Evolutionary conservation across 148 eudicot genomes (phyloP), one percentile per base, ranked within the genome.

Genomic region (Diospyros lotus): DNA sequence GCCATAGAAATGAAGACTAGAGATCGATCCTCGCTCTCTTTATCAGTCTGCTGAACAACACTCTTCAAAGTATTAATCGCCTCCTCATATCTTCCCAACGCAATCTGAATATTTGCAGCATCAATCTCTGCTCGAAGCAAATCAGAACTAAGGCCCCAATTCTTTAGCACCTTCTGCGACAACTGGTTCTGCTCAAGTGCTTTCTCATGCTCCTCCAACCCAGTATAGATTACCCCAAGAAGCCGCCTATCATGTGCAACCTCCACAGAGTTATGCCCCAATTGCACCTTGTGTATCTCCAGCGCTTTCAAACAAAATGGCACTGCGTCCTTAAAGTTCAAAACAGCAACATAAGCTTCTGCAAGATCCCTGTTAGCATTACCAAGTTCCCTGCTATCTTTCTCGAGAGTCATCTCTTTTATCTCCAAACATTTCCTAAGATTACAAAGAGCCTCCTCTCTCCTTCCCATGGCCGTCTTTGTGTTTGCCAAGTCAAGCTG

Each of bases 81-180:
- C 48, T 80, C 87, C 5, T 89, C 98, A 61, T 73, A 88, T 69
- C 81, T 91, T 40, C 94, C 94, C 66, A 96, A 83, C 52, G 93
- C 92, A 75, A 96, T 91, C 78, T 89, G 86, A 89, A 93, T 93
- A 75, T 96, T 91, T 60, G 99, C 93, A 43, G 94, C 89, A 82
- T 91, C 98, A 45, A 96, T 91, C 76, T 88, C 97, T 28, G 96
- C 94, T 5, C 90, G 89, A 63, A 96, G 84, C 73, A 93, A 78
- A 66, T 96, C 99, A 6, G 88, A 68, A 52, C 70, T 79, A 14
- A 84, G 82, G 61, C 99, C 99, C 94, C 97, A 89, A 67, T 73
- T 91, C 86, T 89, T 96, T 78, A 96, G 79, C 18, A 89, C 89
- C 71, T 75, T 96, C 45, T 86, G 93, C 0, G 98, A 86, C 72